Evolutionary conservation across 441 rosid species (phyloP), one percentile per base, ranked within the genome.

Genomic region (Eutrema salsugineum): DNA sequence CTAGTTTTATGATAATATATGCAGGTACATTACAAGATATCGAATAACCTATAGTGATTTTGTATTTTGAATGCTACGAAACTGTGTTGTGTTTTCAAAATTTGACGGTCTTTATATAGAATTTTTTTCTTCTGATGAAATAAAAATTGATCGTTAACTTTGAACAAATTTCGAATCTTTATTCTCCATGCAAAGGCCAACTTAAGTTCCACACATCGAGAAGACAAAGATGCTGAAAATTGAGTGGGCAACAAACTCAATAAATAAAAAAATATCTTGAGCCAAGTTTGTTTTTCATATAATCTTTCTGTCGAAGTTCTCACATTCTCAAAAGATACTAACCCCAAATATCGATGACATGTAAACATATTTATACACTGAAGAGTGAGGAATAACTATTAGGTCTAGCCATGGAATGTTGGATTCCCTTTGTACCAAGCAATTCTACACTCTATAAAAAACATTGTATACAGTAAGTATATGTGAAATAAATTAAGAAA

Each of bases 381-480:
- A 24, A 24, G n/a, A n/a, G n/a, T n/a, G n/a, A n/a, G n/a, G n/a
- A n/a, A n/a, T n/a, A n/a, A n/a, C 2, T 24, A 24, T 2, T 24
- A 24, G 27, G 27, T 24, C 27, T 24, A 70, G 72, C 71, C 71
- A 68, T 66, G 60, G 84, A 77, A 83, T 86, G 80, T 85, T 76
- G 75, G 81, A 81, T 78, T 84, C 83, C 79, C 75, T 76, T 58
- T 70, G 53, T 47, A 68, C 66, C 68, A 79, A 60, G 69, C 76
- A 30, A 12, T n/a, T 71, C 17, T n/a, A 62, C 47, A 51, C 19
- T 10, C 35, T n/a, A 12, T 12, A 50, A 3, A 8, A 51, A 51
- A 51, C 17, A 51, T 6, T 28, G 14, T 28, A 6, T 6, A 28
- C 7, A 9, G 6, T 27, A 28, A 50, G 24, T 24, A 50, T 12